These are phyloP conservation scores for Diddensiella transvaalensis DNA, from an alignment of 805 yeast genomes.

Conservation along the genomic window DNA sequence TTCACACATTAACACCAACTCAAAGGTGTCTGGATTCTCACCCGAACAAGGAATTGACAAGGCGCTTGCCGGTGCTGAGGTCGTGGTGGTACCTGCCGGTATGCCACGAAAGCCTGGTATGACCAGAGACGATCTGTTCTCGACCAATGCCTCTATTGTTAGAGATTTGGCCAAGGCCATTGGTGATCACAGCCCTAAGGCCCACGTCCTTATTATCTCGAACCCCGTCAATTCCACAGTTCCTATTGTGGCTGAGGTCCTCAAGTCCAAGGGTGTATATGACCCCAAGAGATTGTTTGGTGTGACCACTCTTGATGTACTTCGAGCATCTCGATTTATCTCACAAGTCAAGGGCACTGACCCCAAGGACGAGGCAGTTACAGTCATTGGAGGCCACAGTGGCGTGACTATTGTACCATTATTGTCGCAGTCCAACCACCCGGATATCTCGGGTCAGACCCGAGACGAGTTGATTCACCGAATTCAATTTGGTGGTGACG, in stretches of 20 bases:
- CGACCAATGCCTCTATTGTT: slow-evolving; percentile 93
- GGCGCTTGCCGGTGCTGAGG: slow-evolving; percentile 68
- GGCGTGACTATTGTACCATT: slow-evolving; percentile 95
- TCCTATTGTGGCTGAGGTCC: slow-evolving; percentile 91
- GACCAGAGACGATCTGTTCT: slow-evolving; percentile 96
- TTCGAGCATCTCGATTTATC: slow-evolving; percentile 85
- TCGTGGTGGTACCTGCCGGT: slow-evolving; percentile 94
- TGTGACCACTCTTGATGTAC: slow-evolving; percentile 90
- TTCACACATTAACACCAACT: slow-evolving; percentile 90
- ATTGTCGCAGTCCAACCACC: slow-evolving; percentile 73
- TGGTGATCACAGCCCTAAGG: slow-evolving; percentile 81
- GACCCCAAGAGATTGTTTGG: slow-evolving; percentile 91
- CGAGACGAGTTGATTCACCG: slow-evolving; percentile 70
- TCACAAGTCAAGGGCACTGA: slow-evolving; percentile 65
- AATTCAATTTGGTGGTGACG: slow-evolving; percentile 96
- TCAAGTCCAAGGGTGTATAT: slow-evolving; percentile 80
- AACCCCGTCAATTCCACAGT: slow-evolving; percentile 98
- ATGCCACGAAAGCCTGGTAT: slow-evolving; percentile 98
- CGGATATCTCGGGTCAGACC: slow-evolving; percentile 58
- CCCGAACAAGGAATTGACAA: slow-evolving; percentile 69
- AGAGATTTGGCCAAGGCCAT: slow-evolving; percentile 85
- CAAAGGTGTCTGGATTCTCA: slow-evolving; percentile 80
- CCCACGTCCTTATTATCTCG: slow-evolving; percentile 76
- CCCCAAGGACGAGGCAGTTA: slow-evolving; percentile 72
- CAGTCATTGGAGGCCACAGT: slow-evolving; percentile 96